Conservation (phyloP, 495 filamentous ascomycete species). For the Amorphotheca resinae region DNA sequence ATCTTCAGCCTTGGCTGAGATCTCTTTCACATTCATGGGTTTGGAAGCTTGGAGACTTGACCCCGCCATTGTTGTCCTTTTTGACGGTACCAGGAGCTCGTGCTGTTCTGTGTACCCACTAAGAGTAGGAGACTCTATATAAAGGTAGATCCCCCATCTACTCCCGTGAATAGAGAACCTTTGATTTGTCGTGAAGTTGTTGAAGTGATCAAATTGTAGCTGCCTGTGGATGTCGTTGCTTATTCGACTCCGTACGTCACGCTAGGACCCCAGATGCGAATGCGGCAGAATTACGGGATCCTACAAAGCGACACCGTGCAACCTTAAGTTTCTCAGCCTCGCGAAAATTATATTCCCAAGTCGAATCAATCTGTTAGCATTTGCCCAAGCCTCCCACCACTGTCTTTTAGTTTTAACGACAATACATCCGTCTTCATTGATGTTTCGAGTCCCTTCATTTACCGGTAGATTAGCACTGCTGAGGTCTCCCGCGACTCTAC, state of each 20-base stretch:
- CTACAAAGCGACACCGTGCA: not conserved
- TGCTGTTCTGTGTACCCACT: not conserved
- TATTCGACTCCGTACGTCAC: no score
- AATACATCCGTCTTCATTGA: not conserved
- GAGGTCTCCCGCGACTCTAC: not conserved
- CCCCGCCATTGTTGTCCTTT: constrained; percentile 17
- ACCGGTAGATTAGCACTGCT: constrained; percentile 6
- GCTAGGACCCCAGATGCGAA: not conserved
- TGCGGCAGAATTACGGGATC: not conserved
- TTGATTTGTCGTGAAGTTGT: not conserved
- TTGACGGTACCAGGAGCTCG: not conserved
- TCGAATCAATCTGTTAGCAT: not conserved
- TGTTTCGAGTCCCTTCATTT: constrained; percentile 1
- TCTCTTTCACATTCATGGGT: constrained; percentile 62
- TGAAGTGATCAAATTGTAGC: no score
- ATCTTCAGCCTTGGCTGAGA: constrained; percentile 54
- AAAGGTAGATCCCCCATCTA: not conserved
- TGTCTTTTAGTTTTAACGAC: not conserved
- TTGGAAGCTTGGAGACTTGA: constrained; percentile 16
- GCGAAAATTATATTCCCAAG: not conserved
- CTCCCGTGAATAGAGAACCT: not conserved
- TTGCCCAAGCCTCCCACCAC: not conserved
- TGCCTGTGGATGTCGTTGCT: not conserved
- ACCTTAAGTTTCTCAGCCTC: not conserved
- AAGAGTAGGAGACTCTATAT: not conserved